Base-by-base conservation (phyloP, 1,139 yeast species). In the Diutina mesorugosa region DNA sequence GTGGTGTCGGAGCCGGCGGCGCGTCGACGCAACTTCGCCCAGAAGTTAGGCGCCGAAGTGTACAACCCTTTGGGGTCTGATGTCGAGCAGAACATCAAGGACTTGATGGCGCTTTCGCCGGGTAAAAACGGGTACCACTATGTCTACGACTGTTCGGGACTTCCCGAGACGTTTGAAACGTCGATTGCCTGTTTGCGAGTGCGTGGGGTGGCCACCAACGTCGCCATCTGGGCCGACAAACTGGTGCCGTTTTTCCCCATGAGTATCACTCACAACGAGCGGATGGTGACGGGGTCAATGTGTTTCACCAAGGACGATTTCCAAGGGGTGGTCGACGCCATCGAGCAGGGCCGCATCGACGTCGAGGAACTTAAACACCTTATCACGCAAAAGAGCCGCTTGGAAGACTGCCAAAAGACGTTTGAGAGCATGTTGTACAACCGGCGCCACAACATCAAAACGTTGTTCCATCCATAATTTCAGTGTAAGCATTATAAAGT, bases 191-290 rank as follows among this genome's bases (percentile, higher is more conserved):
- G 45, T 32, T 16, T 50, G n/a, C 41, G 21, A 16, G 53, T 50
- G 29, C 10, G 45, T 4, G 53, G 53, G 21, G 53, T 50, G 2
- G 53, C 53, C 45, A 50, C 53, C 12, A 50, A 50, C 16, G 53
- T 50, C 21, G 53, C 53, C 45, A 50, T 50, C 16, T 50, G 53
- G 53, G 53, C 53, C 14, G 45, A 50, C 28, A 30, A 32, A n/a
- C 53, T 50, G 53, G 53, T 50, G 6, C 53, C 53, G 21, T 50
- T 28, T 21, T 50, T n/a, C 16, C 53, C 53, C 28, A n/a, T 30
- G 16, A 35, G 16, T 10, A 18, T 50, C 9, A 50, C 53, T 18
- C n/a, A 6, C 6, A 30, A 32, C 16, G 53, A 50, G 16, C 32
- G 32, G 53, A n/a, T 50, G 53, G 30, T 50, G 14, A 50, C 53